These are phyloP conservation scores for Lolium rigidum DNA, from an alignment of 176 grass and related monocot species.

Conservation along the genomic window DNA sequence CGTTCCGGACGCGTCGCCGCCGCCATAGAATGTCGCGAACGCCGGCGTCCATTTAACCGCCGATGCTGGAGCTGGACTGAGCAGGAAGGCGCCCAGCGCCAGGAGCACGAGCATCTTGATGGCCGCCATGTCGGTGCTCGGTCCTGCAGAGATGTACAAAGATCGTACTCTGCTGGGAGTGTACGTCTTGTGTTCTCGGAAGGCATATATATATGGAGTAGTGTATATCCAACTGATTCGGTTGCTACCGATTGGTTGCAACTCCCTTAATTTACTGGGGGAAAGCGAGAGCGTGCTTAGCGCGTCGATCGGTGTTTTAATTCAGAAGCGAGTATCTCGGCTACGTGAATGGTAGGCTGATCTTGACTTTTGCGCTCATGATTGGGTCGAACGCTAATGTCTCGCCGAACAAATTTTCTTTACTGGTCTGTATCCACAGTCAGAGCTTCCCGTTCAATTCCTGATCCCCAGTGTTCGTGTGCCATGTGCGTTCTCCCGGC, in stretches of 20 bases:
- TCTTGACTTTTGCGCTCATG: conserved; percentile 48
- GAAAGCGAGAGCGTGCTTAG: conserved; percentile 11
- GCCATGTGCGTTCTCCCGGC: conserved; percentile 5
- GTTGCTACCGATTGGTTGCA: background rate
- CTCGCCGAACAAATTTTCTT: background rate
- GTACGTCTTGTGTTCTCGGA: background rate
- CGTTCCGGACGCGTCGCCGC: conserved; percentile 51
- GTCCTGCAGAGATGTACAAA: no score
- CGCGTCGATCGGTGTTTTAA: background rate
- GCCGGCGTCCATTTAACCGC: conserved; percentile 43
- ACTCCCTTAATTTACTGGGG: background rate
- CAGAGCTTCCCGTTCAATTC: background rate
- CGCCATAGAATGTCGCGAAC: conserved; percentile 58
- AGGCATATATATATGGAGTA: background rate
- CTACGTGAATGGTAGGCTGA: conserved; percentile 29
- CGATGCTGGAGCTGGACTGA: background rate
- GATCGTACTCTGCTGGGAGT: background rate
- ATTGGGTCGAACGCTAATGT: conserved; percentile 22
- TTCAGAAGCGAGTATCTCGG: conserved; percentile 12
- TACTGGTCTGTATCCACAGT: background rate
- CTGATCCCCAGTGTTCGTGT: conserved; percentile 22
- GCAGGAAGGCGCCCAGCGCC: background rate
- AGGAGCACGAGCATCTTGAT: conserved; percentile 9
- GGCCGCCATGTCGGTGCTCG: conserved; percentile 26
- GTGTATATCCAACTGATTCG: conserved; percentile 7